phyloP scores from a whole-genome alignment of 2,329 filamentous ascomycete species.

The Fusarium nygamai region DNA sequence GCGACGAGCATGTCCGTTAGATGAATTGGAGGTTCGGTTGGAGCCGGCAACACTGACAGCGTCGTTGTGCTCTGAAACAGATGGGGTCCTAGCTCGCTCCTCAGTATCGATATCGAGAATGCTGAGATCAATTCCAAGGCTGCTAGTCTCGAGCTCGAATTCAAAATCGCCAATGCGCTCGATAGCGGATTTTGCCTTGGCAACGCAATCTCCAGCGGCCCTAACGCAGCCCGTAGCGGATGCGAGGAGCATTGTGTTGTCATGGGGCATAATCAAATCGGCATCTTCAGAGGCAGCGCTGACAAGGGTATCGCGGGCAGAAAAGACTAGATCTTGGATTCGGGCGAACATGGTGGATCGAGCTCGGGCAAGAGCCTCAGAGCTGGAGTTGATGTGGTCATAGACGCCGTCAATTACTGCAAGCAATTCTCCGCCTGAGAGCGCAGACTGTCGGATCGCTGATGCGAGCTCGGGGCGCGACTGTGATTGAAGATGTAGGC shows the following conservation, averaged over 20 bases:
- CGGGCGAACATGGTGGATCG: constrained; percentile 81
- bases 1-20: constrained; percentile 50
- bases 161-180: constrained; percentile 93
- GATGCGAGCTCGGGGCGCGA: constrained; percentile 84
- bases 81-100: constrained; percentile 47
- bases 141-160: constrained; percentile 72
- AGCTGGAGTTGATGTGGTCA: constrained; percentile 76
- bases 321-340: constrained; percentile 81
- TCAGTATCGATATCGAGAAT: constrained; percentile 57
- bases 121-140: constrained; percentile 65
- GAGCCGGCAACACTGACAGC: constrained; percentile 53
- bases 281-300: constrained; percentile 75
- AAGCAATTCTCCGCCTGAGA: constrained; percentile 82
- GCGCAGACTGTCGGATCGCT: constrained; percentile 84
- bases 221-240: constrained; percentile 90
- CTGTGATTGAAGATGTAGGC: constrained; percentile 89
- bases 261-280: constrained; percentile 81
- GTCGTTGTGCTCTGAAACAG: constrained; percentile 50
- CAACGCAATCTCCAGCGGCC: constrained; percentile 89
- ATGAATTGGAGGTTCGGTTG: constrained; percentile 49
- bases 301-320: constrained; percentile 81
- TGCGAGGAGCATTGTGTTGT: constrained; percentile 77
- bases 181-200: constrained; percentile 84
- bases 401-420: constrained; percentile 84
- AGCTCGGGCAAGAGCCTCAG: constrained; percentile 72